Percentiles rank a stretch among this genome's conserved stretches.
Evolutionary conservation across 148 eudicot genomes (phyloP).

Genomic region (Vaccinium myrtillus): DNA sequence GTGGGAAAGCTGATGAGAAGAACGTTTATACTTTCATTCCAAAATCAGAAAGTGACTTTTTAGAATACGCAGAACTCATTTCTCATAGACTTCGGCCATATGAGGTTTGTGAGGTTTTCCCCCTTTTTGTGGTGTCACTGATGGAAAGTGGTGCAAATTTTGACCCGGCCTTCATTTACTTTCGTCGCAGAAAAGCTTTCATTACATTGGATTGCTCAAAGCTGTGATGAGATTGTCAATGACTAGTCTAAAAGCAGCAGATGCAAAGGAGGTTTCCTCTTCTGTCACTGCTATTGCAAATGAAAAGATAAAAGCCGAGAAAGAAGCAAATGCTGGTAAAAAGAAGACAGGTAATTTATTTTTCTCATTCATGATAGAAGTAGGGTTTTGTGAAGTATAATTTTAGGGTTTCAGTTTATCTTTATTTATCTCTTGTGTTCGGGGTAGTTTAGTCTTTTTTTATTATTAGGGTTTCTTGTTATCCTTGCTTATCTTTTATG

Average conservation of each 20-base stretch:
- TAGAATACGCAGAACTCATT: conserved; percentile 83
- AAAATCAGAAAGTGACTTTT: conserved; percentile 86
- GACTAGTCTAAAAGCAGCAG: conserved; percentile 77
- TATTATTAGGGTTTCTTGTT: no score
- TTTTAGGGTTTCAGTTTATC: no score
- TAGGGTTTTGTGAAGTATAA: background rate
- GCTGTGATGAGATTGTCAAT: conserved; percentile 86
- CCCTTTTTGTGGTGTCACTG: background rate
- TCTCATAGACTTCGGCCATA: conserved; percentile 78
- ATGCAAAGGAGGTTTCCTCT: conserved; percentile 90
- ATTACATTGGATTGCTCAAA: conserved; percentile 80
- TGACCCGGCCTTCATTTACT: background rate
- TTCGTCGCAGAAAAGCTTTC: conserved; percentile 85
- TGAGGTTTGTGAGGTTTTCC: conserved; percentile 50
- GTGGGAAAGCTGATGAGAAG: conserved; percentile 61
- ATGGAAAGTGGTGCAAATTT: background rate
- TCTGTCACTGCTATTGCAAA: conserved; percentile 91
- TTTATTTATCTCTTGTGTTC: no score
- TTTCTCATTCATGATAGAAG: background rate
- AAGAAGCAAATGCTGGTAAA: conserved; percentile 95
- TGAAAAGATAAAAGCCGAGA: conserved; percentile 92
- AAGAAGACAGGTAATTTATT: conserved; percentile 76
- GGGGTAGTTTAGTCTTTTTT: no score
- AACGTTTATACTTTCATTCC: conserved; percentile 83
- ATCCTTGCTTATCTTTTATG: no score